Evolutionary conservation across 2,329 filamentous ascomycete species (phyloP).

Genomic region (Aaosphaeria pasadenensis): DNA sequence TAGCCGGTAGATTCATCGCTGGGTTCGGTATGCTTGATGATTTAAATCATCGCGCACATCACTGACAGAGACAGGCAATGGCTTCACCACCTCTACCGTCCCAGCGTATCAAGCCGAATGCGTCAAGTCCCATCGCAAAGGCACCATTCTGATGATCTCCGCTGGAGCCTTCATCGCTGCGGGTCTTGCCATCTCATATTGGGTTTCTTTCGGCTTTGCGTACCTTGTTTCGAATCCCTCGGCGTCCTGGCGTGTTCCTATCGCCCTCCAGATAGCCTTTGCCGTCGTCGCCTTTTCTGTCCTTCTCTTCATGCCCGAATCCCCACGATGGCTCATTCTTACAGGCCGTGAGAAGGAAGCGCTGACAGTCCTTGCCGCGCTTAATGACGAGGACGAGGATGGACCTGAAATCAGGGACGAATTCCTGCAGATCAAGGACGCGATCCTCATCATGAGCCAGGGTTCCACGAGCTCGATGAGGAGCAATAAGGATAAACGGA

Average conservation of each 20-base stretch:
- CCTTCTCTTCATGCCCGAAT: slow-evolving; percentile 53
- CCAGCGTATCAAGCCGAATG: slow-evolving; percentile 53
- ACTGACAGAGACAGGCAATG: slow-evolving; percentile 43
- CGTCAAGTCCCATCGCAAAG: slow-evolving; percentile 43
- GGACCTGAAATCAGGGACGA: slow-evolving; percentile 35
- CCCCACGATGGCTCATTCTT: slow-evolving; percentile 57
- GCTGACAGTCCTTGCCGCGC: slow-evolving; percentile 25
- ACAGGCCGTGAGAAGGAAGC: slow-evolving; percentile 52
- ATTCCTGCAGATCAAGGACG: slow-evolving; percentile 38
- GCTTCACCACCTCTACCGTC: slow-evolving; percentile 51
- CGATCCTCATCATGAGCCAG: slow-evolving; percentile 28
- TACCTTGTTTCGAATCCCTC: slow-evolving; percentile 35
- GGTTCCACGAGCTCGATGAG: slow-evolving; percentile 19
- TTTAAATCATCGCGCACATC: slow-evolving; percentile 40
- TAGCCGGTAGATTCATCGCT: slow-evolving; percentile 49
- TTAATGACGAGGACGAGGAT: slow-evolving; percentile 24
- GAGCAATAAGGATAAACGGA: slow-evolving; percentile 36
- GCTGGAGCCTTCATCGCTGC: slow-evolving; percentile 50
- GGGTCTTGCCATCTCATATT: slow-evolving; percentile 51
- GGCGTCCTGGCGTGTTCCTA: slow-evolving; percentile 52
- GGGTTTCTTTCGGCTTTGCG: slow-evolving; percentile 53
- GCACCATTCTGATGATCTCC: slow-evolving; percentile 48
- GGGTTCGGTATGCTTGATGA: slow-evolving; percentile 45
- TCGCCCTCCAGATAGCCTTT: slow-evolving; percentile 58
- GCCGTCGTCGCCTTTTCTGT: slow-evolving; percentile 54